Evolutionary conservation across 2,329 filamentous ascomycete species (phyloP), one percentile per base, ranked within the genome.

Genomic region (Hypomyces rosellus): DNA sequence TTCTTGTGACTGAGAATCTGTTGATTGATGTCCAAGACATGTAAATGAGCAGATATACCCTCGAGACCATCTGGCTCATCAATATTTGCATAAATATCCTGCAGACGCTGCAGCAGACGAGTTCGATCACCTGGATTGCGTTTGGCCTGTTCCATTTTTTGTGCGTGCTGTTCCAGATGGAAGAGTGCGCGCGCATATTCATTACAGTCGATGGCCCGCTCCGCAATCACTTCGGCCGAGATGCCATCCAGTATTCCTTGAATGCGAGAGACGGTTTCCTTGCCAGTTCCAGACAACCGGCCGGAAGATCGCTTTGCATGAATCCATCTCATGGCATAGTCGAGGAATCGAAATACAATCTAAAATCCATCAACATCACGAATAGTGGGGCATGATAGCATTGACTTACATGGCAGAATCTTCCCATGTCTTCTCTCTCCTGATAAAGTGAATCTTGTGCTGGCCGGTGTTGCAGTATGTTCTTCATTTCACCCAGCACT

Each of bases 41-140:
- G 86, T 3, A 97, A 74, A 64, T 93, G 87, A 16, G 89, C 84
- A 1, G 92, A 95, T 54, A 99, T 92, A 3, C 93, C 93, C 64
- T 97, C 91, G 34, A 99, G 84, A 1, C 92, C 91, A 66, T 99
- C 93, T 0, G 93, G 95, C 60, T 99, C 93, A 62, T 99, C 93
- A 54, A 99, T 97, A 59, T 96, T 88, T 1, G 89, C 89, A 67
- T 99, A 99, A 15, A 99, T 96, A 48, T 92, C 85, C 63, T 97
- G 92, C 20, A 99, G 73, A 54, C 85, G 82, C 57, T 89, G 82
- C 53, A 95, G 80, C 4, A 93, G 75, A 20, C 81, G 76, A 48
- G 86, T 76, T n/a, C 78, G 71, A 18, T 82, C 77, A 2, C 75
- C 73, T 1, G 72, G 66, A 1, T 74, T 73, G 22, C 71, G 63